These are phyloP conservation scores for Jaapia argillacea DNA, from an alignment of 768 basidiomycete genomes.

Conservation along the genomic window DNA sequence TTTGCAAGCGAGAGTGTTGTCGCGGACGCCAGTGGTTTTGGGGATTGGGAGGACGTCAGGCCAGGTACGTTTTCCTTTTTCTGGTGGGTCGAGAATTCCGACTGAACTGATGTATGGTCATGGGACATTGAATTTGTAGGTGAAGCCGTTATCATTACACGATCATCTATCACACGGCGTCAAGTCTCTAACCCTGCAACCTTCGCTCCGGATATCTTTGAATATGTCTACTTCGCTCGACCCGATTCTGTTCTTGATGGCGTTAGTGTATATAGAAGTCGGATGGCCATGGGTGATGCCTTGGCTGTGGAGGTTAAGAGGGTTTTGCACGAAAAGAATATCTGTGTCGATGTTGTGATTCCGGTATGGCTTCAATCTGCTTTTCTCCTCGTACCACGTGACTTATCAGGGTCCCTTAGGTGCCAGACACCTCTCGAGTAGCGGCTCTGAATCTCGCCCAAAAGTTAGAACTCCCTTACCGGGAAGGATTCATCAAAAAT, in stretches of 20 bases:
- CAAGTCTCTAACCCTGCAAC: conserved; percentile 58
- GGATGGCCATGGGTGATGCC: conserved; percentile 99
- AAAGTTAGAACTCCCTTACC: conserved; percentile 79
- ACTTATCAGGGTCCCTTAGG: conserved; percentile 28
- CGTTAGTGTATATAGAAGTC: conserved; percentile 91
- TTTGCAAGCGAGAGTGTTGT: conserved; percentile 95
- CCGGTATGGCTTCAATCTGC: conserved; percentile 45
- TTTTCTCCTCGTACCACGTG: neutral
- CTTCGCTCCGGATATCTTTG: conserved; percentile 97
- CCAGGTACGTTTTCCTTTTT: conserved; percentile 46
- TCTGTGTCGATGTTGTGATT: conserved; percentile 91
- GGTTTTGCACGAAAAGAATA: conserved; percentile 54
- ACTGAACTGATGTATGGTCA: neutral
- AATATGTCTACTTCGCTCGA: conserved; percentile 96
- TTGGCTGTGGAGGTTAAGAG: conserved; percentile 80
- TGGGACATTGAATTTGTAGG: conserved; percentile 32
- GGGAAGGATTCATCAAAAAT: conserved; percentile 98
- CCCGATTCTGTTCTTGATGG: conserved; percentile 97
- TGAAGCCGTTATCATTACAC: conserved; percentile 94
- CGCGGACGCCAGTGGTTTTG: conserved; percentile 86
- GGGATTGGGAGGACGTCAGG: conserved; percentile 87
- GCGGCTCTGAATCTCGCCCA: conserved; percentile 95
- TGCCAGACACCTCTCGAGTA: conserved; percentile 94
- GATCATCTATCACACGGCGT: conserved; percentile 62
- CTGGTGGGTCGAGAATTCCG: conserved; percentile 1